phyloP scores from a whole-genome alignment of 176 grass and related monocot genomes.

The Zoysia japonica region DNA sequence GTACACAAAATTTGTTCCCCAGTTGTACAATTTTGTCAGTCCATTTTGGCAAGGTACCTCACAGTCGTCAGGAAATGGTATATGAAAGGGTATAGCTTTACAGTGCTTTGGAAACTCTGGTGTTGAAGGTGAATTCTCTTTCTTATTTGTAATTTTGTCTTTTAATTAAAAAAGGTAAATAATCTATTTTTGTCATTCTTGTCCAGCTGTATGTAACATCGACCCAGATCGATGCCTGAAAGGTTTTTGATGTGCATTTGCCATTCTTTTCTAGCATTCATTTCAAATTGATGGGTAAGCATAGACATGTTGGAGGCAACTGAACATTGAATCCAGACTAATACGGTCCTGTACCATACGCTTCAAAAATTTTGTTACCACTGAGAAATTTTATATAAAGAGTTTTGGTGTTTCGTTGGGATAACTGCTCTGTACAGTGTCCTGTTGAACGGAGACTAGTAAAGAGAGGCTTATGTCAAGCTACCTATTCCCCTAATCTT shows the following conservation, averaged over 20 bases:
- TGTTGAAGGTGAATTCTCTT: constrained; percentile 43
- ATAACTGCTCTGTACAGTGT: constrained; percentile 38
- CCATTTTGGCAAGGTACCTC: constrained; percentile 33
- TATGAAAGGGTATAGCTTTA: constrained; percentile 42
- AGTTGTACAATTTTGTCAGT: constrained; percentile 47
- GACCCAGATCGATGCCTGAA: constrained; percentile 25
- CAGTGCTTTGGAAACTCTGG: constrained; percentile 32
- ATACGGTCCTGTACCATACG: constrained; percentile 13
- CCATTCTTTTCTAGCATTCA: constrained; percentile 46
- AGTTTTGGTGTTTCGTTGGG: constrained; percentile 9
- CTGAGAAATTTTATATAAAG: constrained; percentile 23
- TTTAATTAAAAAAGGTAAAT: constrained; percentile 8
- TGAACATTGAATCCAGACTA: constrained; percentile 17
- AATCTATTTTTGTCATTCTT: constrained; percentile 26
- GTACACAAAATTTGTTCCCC: constrained; percentile 35
- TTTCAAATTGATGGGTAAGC: constrained; percentile 21
- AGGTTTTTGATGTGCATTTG: constrained; percentile 33
- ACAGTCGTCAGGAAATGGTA: constrained; percentile 27
- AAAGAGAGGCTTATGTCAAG: constrained; percentile 1
- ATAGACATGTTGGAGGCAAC: constrained; percentile 9
- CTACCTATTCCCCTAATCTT: not conserved
- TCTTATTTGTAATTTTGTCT: constrained; percentile 5
- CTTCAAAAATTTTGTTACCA: constrained; percentile 11
- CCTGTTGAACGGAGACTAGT: not conserved
- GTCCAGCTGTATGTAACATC: constrained; percentile 46